Percentiles rank a stretch among this genome's conserved stretches.
Evolutionary conservation across 2,329 filamentous ascomycete genomes (phyloP).

Genomic region (Microcyclosporella mali): DNA sequence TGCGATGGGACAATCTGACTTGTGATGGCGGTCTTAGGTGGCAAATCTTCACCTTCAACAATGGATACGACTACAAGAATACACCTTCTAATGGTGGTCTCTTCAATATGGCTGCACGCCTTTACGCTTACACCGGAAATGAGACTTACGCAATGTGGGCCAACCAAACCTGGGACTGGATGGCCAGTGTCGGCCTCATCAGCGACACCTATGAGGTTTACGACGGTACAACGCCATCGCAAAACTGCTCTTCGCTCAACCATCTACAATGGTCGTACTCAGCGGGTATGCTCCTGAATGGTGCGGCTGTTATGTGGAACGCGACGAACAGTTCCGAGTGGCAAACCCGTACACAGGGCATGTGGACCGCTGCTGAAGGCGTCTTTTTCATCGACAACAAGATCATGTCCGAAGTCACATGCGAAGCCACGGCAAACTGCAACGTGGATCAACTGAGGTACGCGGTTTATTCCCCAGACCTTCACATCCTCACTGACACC

Average conservation of each 20-base stretch:
- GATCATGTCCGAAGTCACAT: constrained; percentile 40
- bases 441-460: constrained; percentile 38
- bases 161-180: constrained; percentile 33
- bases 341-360: constrained; percentile 14
- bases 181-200: constrained; percentile 49
- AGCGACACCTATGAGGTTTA: constrained; percentile 35
- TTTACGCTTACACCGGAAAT: constrained; percentile 31
- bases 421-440: constrained; percentile 35
- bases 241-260: constrained; percentile 39
- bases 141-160: constrained; percentile 59
- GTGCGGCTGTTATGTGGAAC: constrained; percentile 40
- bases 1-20: constrained; percentile 28
- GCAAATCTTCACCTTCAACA: constrained; percentile 37
- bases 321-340: constrained; percentile 22
- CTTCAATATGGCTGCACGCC: constrained; percentile 39
- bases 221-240: constrained; percentile 38
- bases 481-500: neutral
- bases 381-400: constrained; percentile 30
- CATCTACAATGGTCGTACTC: constrained; percentile 44
- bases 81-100: constrained; percentile 44
- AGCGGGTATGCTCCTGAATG: constrained; percentile 39
- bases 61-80: constrained; percentile 40
- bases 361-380: constrained; percentile 17
- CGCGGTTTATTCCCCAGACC: neutral
- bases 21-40: constrained; percentile 34